A percentile compares a stretch with the other conserved stretches of the same genome.
phyloP scores from a whole-genome alignment of 352 stramenopile genomes.

The Lagenidium sp. region DNA sequence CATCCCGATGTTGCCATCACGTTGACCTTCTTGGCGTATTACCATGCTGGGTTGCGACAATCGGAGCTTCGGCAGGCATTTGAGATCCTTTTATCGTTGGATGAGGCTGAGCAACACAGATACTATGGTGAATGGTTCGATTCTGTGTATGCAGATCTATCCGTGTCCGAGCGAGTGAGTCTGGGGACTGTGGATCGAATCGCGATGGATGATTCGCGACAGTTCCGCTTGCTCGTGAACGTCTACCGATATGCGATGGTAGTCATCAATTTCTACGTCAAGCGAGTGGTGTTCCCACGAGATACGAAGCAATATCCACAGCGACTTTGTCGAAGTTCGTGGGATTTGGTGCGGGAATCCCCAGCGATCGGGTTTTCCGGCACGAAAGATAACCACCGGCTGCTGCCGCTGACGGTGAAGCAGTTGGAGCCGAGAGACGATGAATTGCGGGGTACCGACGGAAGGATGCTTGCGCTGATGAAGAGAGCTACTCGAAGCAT shows the following conservation, averaged over 20 bases:
- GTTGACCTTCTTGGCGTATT: slow-evolving; percentile 82
- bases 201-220: slow-evolving; percentile 55
- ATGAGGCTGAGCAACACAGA: slow-evolving; percentile 43
- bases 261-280: slow-evolving; percentile 84
- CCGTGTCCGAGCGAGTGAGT: slow-evolving; percentile 10
- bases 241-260: slow-evolving; percentile 55
- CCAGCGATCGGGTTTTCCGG: slow-evolving; percentile 79
- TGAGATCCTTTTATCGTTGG: slow-evolving; percentile 42
- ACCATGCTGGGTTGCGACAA: slow-evolving; percentile 53
- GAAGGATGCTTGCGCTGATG: slow-evolving; percentile 82
- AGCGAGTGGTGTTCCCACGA: slow-evolving; percentile 65
- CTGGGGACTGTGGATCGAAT: slow-evolving; percentile 60
- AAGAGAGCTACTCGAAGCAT: slow-evolving; percentile 23
- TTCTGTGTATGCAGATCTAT: slow-evolving; percentile 12
- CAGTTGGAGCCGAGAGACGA: slow-evolving; percentile 50
- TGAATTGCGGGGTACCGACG: slow-evolving; percentile 64
- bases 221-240: slow-evolving; percentile 43
- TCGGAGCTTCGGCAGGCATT: slow-evolving; percentile 47
- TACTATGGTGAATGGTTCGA: slow-evolving; percentile 72
- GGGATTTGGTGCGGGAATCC: slow-evolving; percentile 64
- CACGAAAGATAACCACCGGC: slow-evolving; percentile 83
- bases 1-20: slow-evolving; percentile 81
- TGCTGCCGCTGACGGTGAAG: slow-evolving; percentile 61
- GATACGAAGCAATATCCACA: slow-evolving; percentile 80
- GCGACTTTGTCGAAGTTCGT: slow-evolving; percentile 61